Percentiles rank a stretch among this genome's conserved stretches.
phyloP scores from a whole-genome alignment of 495 filamentous ascomycete genomes.

The Neurospora pannonica region DNA sequence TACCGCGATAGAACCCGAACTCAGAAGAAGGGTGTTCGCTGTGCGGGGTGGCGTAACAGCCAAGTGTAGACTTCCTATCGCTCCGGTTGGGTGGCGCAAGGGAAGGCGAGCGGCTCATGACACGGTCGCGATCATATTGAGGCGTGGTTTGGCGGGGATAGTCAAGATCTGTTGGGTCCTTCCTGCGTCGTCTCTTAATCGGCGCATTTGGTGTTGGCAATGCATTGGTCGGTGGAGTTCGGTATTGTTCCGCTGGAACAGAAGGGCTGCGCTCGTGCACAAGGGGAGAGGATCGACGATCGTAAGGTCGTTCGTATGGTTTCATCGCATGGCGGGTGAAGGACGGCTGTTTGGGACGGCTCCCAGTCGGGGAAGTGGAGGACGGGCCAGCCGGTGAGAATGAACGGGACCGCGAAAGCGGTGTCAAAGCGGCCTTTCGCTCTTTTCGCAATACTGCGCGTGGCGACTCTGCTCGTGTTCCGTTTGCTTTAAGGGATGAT shows the following conservation, averaged over 20 bases:
- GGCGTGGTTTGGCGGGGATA: background rate
- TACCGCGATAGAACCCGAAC: slow-evolving; percentile 9
- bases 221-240: background rate
- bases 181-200: background rate
- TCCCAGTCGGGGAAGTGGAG: slow-evolving; percentile 20
- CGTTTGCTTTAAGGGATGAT: slow-evolving; percentile 11
- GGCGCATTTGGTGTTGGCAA: background rate
- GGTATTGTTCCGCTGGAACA: background rate
- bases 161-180: background rate
- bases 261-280: slow-evolving; percentile 18
- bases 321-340: slow-evolving; percentile 7
- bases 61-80: slow-evolving; percentile 35
- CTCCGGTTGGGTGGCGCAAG: slow-evolving; percentile 9
- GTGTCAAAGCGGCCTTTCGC: slow-evolving; percentile 31
- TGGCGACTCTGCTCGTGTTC: slow-evolving; percentile 25
- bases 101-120: slow-evolving; percentile 24
- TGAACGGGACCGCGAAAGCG: slow-evolving; percentile 36
- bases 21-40: slow-evolving; percentile 30
- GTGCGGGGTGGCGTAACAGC: slow-evolving; percentile 45
- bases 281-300: slow-evolving; percentile 30
- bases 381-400: slow-evolving; percentile 28
- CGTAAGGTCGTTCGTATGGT: slow-evolving; percentile 9
- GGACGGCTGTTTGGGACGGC: slow-evolving; percentile 31
- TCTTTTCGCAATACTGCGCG: slow-evolving; percentile 23
- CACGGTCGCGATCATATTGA: background rate